Evolutionary conservation across 106 monocot species (phyloP).

Genomic region (Acorus gramineus): DNA sequence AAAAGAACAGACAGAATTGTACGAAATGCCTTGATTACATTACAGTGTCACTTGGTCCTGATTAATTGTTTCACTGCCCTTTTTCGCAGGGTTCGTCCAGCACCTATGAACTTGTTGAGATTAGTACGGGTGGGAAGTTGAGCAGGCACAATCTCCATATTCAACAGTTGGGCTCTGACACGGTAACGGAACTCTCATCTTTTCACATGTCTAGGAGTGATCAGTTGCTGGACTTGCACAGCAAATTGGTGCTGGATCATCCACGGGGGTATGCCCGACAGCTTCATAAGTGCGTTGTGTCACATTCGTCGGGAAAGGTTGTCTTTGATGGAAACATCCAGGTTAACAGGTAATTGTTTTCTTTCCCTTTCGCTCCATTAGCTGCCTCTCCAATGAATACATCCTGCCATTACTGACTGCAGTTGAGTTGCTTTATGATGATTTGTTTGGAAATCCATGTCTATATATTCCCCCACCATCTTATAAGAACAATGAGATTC

Average conservation of each 20-base stretch:
- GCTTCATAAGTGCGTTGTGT: constrained; percentile 86
- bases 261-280: constrained; percentile 81
- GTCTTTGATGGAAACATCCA: constrained; percentile 87
- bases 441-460: background rate
- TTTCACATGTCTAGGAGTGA: constrained; percentile 64
- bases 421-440: background rate
- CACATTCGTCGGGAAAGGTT: constrained; percentile 52
- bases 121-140: constrained; percentile 68
- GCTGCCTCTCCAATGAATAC: background rate
- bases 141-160: constrained; percentile 92
- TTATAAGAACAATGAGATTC: too few species aligned
- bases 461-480: too few species aligned
- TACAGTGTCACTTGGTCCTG: too few species aligned
- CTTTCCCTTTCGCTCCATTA: background rate
- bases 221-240: constrained; percentile 95
- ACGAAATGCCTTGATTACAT: too few species aligned
- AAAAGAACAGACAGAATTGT: too few species aligned
- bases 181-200: constrained; percentile 63
- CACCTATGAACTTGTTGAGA: constrained; percentile 68
- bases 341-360: constrained; percentile 58
- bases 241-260: constrained; percentile 73
- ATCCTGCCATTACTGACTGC: too few species aligned
- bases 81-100: constrained; percentile 54
- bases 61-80: too few species aligned
- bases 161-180: constrained; percentile 79